These are phyloP conservation scores for Tulasnella calospora DNA, from an alignment of 768 basidiomycete genomes.

Conservation along the genomic window DNA sequence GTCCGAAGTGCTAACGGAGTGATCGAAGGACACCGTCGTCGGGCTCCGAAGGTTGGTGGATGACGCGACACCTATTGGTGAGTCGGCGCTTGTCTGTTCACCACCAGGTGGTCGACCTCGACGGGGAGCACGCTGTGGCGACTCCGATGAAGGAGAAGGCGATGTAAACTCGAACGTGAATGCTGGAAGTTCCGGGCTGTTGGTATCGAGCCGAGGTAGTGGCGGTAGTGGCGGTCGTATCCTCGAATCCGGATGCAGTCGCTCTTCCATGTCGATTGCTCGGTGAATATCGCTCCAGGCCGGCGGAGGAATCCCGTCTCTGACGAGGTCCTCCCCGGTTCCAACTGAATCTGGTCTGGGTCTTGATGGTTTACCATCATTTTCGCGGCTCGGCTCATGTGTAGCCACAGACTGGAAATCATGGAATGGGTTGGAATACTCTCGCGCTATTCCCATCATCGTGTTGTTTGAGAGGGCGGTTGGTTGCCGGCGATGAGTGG, in stretches of 20 bases:
- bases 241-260: background rate
- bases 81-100: background rate
- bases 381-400: background rate
- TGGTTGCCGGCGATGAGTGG: slow-evolving; percentile 2
- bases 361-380: background rate
- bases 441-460: background rate
- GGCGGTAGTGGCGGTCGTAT: background rate
- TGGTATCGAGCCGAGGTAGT: background rate
- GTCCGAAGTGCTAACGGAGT: background rate
- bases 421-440: slow-evolving; percentile 2
- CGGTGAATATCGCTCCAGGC: background rate
- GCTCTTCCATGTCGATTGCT: background rate
- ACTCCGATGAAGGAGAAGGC: background rate
- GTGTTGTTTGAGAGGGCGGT: background rate
- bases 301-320: background rate
- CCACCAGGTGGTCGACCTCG: background rate
- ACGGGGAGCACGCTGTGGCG: background rate
- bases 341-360: background rate
- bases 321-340: background rate
- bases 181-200: background rate
- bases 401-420: background rate
- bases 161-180: background rate
- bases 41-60: slow-evolving; percentile 9
- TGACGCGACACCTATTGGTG: background rate
- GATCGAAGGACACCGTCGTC: background rate